Evolutionary conservation across 257 asterid genomes (phyloP).

Genomic region (Solanum ossicruentum): DNA sequence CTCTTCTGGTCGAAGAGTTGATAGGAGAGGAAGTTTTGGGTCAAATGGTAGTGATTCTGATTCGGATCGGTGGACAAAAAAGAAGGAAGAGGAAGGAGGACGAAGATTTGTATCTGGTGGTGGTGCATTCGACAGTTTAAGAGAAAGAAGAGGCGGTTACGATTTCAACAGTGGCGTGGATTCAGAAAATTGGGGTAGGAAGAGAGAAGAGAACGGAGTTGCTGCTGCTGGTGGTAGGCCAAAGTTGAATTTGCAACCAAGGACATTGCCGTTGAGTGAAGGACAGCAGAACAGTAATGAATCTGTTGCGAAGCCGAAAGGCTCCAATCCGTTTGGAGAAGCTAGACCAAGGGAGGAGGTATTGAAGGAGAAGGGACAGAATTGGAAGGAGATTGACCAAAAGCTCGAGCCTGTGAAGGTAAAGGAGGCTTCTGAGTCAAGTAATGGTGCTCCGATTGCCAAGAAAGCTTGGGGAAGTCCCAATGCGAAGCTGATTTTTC

Average conservation of each 20-base stretch:
- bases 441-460: constrained; percentile 15
- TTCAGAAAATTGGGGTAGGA: constrained; percentile 14
- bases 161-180: background rate
- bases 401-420: constrained; percentile 55
- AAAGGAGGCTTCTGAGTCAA: constrained; percentile 24
- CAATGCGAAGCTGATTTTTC: constrained; percentile 35
- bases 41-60: constrained; percentile 52
- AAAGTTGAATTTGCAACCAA: constrained; percentile 25
- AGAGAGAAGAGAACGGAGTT: constrained; percentile 1
- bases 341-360: constrained; percentile 99
- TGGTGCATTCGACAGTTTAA: constrained; percentile 8
- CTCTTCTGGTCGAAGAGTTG: constrained; percentile 47
- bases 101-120: background rate
- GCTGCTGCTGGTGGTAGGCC: constrained; percentile 5
- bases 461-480: constrained; percentile 59
- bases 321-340: constrained; percentile 71
- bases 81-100: constrained; percentile 56
- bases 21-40: constrained; percentile 57
- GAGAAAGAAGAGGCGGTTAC: constrained; percentile 1
- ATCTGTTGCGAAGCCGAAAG: constrained; percentile 37
- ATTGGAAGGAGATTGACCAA: constrained; percentile 79
- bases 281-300: constrained; percentile 17
- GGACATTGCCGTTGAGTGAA: constrained; percentile 26
- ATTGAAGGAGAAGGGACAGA: constrained; percentile 88
- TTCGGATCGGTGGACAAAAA: constrained; percentile 61